phyloP scores from a whole-genome alignment of 306 rosid species.

The Rosa lucieae region DNA sequence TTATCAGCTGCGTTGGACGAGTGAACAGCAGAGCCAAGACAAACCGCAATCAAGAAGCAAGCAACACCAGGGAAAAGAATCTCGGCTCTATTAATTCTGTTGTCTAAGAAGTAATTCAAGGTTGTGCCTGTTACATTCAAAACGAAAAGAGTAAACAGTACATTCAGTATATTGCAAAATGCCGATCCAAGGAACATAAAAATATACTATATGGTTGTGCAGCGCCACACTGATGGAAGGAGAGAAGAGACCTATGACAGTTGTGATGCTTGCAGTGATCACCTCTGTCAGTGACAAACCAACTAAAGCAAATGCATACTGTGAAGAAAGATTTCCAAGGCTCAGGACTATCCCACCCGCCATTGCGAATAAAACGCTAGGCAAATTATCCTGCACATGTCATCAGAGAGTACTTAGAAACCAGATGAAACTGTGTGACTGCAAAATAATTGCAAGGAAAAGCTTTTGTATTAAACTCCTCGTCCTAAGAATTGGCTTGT shows the following conservation, averaged over 20 bases:
- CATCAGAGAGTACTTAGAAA: slow-evolving; percentile 3
- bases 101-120: slow-evolving; percentile 82
- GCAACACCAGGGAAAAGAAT: slow-evolving; percentile 91
- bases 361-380: slow-evolving; percentile 37
- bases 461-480: too few species aligned
- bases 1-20: slow-evolving; percentile 83
- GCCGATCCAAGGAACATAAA: background rate
- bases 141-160: slow-evolving; percentile 1
- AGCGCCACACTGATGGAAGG: background rate
- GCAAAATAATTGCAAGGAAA: background rate
- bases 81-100: slow-evolving; percentile 72
- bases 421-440: background rate
- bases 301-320: too few species aligned
- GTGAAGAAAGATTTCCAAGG: too few species aligned
- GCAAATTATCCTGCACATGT: slow-evolving; percentile 70
- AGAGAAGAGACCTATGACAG: slow-evolving; percentile 66
- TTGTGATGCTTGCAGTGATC: slow-evolving; percentile 73
- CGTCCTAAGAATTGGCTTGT: too few species aligned
- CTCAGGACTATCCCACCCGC: too few species aligned
- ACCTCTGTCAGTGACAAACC: slow-evolving; percentile 63
- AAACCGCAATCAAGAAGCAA: slow-evolving; percentile 85
- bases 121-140: slow-evolving; percentile 67
- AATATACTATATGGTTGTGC: background rate
- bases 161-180: background rate
- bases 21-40: slow-evolving; percentile 83